These are phyloP conservation scores for Linnemannia elongata DNA, from an alignment of 192 early-diverging fungal genomes.

Conservation along the genomic window DNA sequence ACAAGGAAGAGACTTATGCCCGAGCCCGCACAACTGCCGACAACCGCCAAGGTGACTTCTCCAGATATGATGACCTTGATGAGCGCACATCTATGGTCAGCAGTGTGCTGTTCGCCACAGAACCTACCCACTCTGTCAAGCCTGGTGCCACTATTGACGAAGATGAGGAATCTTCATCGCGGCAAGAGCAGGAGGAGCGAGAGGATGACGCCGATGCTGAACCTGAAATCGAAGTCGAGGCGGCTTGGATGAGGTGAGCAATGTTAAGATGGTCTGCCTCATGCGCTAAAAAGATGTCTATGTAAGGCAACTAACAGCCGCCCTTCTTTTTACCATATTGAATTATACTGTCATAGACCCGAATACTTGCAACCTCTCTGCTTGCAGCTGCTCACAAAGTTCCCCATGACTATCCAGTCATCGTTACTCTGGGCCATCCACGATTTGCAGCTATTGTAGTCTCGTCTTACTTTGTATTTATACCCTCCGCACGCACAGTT, in stretches of 20 bases:
- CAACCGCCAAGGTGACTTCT: conserved; percentile 26
- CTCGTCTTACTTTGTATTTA: conserved; percentile 7
- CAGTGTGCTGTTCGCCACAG: conserved; percentile 45
- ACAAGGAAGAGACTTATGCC: conserved; percentile 10
- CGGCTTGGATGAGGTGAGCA: conserved; percentile 47
- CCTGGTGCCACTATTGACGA: conserved; percentile 18
- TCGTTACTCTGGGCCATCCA: conserved; percentile 56
- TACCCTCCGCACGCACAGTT: neutral
- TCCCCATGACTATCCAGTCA: conserved; percentile 54
- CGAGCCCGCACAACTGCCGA: conserved; percentile 30
- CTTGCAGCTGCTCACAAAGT: conserved; percentile 50
- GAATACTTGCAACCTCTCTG: conserved; percentile 53
- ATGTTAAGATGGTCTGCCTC: no score
- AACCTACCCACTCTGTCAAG: conserved; percentile 25
- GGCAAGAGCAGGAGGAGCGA: conserved; percentile 16
- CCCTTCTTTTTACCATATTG: neutral
- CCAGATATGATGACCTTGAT: conserved; percentile 43
- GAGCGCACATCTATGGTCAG: conserved; percentile 44
- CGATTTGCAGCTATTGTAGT: conserved; percentile 44
- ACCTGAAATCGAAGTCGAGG: conserved; percentile 35
- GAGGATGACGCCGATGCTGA: conserved; percentile 31
- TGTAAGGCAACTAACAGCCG: neutral
- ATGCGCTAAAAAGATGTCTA: neutral
- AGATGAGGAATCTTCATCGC: conserved; percentile 23
- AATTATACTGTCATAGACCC: conserved; percentile 6